A percentile compares a stretch with the other conserved stretches of the same genome.
Evolutionary conservation across 192 early-diverging fungal species (phyloP).

Genomic region (Chytriomyces confervae): DNA sequence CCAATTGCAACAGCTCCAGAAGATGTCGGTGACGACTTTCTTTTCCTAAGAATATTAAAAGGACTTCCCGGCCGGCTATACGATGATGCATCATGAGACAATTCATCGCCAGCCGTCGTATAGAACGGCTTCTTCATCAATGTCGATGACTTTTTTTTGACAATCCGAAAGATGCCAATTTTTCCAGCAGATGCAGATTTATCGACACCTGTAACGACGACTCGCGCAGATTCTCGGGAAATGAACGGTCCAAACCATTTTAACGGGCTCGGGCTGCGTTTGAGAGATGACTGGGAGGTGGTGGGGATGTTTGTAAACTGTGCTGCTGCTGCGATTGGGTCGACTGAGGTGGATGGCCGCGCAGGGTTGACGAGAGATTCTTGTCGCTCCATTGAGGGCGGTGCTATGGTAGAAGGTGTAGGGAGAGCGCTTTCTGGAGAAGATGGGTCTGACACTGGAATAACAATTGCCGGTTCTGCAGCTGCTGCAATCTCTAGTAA

Average conservation of each 20-base stretch:
- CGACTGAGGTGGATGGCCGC: background rate
- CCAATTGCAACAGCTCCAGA: background rate
- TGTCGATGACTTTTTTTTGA: background rate
- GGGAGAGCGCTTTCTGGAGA: too few species aligned
- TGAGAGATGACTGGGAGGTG: background rate
- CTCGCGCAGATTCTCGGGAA: conserved; percentile 27
- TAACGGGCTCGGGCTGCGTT: conserved; percentile 14
- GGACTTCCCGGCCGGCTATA: background rate
- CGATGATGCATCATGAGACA: background rate
- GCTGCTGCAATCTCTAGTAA: background rate
- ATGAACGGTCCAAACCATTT: conserved; percentile 35
- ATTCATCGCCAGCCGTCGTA: background rate
- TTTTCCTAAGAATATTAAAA: background rate
- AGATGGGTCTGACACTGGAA: too few species aligned
- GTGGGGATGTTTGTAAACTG: background rate
- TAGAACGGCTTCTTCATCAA: background rate
- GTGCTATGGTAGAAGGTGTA: too few species aligned
- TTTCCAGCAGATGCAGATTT: background rate
- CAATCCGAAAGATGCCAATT: conserved; percentile 21
- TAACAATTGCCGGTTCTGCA: background rate
- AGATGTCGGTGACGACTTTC: background rate
- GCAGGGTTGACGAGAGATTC: conserved; percentile 18
- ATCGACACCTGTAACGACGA: background rate
- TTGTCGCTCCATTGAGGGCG: conserved; percentile 21
- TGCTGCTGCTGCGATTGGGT: too few species aligned